phyloP scores from a whole-genome alignment of 192 early-diverging fungal species.

The Coemansia sp. region DNA sequence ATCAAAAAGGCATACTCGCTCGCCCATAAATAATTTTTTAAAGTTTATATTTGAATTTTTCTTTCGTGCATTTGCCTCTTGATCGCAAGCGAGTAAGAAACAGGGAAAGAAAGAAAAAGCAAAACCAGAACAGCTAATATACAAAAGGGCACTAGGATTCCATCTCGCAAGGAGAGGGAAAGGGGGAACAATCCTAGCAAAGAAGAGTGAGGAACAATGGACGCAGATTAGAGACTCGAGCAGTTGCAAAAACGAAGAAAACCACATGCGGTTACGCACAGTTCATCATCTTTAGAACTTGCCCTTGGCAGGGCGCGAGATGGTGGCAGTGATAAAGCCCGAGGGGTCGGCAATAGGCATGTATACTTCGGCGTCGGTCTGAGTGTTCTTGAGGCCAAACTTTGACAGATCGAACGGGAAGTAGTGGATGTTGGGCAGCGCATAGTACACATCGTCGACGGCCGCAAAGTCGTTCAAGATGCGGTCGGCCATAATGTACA shows the following conservation, averaged over 20 bases:
- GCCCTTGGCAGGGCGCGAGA: slow-evolving; percentile 54
- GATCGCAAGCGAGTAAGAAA: background rate
- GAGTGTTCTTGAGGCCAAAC: slow-evolving; percentile 71
- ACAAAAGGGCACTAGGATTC: slow-evolving; percentile 5
- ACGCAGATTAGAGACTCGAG: slow-evolving; percentile 3
- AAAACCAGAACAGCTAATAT: slow-evolving; percentile 24
- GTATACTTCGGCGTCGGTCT: slow-evolving; percentile 67
- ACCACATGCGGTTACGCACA: slow-evolving; percentile 61
- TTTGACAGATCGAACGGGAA: slow-evolving; percentile 70
- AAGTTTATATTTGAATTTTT: slow-evolving; percentile 15
- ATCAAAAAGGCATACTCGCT: background rate
- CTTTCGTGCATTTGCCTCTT: slow-evolving; percentile 34
- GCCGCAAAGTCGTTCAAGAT: slow-evolving; percentile 59
- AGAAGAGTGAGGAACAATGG: background rate
- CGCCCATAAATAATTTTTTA: background rate
- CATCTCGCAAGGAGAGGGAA: background rate
- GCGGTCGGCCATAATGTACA: slow-evolving; percentile 73
- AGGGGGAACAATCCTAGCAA: background rate
- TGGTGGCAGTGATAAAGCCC: slow-evolving; percentile 70
- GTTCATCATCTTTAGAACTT: slow-evolving; percentile 58
- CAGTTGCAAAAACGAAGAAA: slow-evolving; percentile 35
- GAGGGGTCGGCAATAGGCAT: slow-evolving; percentile 73
- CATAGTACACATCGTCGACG: slow-evolving; percentile 64
- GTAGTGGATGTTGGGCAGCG: slow-evolving; percentile 76
- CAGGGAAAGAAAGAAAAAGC: slow-evolving; percentile 45